Conservation (phyloP, 2,329 filamentous ascomycete species). For the Gaeumannomyces sp. region DNA sequence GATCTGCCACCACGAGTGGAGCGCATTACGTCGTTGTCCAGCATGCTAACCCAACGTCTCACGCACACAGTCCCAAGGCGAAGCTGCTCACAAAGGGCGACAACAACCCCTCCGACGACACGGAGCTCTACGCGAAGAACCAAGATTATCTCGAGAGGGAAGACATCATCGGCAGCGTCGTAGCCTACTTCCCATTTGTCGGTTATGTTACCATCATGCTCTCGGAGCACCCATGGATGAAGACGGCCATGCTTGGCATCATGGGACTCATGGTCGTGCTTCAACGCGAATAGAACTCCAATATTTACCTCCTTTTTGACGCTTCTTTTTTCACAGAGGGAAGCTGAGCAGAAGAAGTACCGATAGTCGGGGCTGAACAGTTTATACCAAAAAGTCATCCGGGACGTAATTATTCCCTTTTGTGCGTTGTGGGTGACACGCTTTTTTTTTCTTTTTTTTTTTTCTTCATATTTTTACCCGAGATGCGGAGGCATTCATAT, state of each 20-base stretch:
- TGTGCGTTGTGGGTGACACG: not conserved
- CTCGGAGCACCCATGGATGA: constrained; percentile 93
- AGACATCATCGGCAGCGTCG: constrained; percentile 86
- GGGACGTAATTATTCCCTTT: not conserved
- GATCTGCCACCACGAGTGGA: not conserved
- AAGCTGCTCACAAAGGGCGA: constrained; percentile 93
- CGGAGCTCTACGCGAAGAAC: constrained; percentile 70
- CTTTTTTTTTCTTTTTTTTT: no score
- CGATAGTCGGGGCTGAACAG: not conserved
- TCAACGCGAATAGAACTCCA: constrained; percentile 64
- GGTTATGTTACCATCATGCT: constrained; percentile 96
- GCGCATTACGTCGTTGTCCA: not conserved
- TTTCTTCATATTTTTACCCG: no score
- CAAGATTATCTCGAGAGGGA: constrained; percentile 82
- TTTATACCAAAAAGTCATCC: not conserved
- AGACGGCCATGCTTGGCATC: constrained; percentile 86
- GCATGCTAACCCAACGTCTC: not conserved
- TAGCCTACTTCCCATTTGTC: constrained; percentile 88
- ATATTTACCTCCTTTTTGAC: not conserved
- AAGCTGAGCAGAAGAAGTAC: no score
- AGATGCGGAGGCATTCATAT: no score
- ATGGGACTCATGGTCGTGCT: constrained; percentile 94
- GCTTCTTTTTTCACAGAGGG: not conserved
- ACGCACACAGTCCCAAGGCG: constrained; percentile 39
- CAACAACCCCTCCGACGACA: constrained; percentile 92